Evolutionary conservation across 169 alveolate species (phyloP), one percentile per base, ranked within the genome.

Genomic region (Plasmodium vivax): DNA sequence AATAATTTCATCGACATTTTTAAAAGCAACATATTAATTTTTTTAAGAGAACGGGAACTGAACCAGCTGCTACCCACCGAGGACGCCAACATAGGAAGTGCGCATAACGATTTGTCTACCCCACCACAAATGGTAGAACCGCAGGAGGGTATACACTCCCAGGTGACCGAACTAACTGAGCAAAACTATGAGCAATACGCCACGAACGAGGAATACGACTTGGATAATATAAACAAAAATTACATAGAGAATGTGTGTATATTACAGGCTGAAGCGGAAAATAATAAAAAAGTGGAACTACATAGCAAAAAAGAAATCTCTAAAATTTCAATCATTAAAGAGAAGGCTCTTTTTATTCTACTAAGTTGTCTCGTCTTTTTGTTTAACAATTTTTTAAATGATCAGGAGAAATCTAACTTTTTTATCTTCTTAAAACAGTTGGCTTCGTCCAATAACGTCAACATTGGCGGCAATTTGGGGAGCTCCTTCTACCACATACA

Each of bases 171-270:
- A 32, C n/a, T 73, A 88, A 62, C 45, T 41, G 83, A 56, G 80
- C n/a, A 79, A 10, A 41, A 16, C 32, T n/a, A 27, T n/a, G 84
- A 80, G 19, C 12, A 75, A 47, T 34, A 54, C 62, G 62, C 10
- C 45, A n/a, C 74, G n/a, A 56, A 88, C 34, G 72, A 88, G 71
- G 90, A 88, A 62, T 88, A 79, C 47, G 75, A 88, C 74, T 80
- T 88, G 73, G 90, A 88, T 62, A 80, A 80, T 43, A 56, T 88
- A 88, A 85, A 88, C 56, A 88, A 88, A 88, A 88, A 34, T 41
- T 88, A 88, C 74, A 88, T 88, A 80, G 90, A 88, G 30, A 88
- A 88, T 88, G 79, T 88, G 45, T 88, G 94, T 62, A 79, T 88
- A 80, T 27, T 34, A 41, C 94, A 88, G 41, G 90, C 94, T 30